Conservation (phyloP, 2,329 filamentous ascomycete genomes). For the Pseudogymnoascus sp. region DNA sequence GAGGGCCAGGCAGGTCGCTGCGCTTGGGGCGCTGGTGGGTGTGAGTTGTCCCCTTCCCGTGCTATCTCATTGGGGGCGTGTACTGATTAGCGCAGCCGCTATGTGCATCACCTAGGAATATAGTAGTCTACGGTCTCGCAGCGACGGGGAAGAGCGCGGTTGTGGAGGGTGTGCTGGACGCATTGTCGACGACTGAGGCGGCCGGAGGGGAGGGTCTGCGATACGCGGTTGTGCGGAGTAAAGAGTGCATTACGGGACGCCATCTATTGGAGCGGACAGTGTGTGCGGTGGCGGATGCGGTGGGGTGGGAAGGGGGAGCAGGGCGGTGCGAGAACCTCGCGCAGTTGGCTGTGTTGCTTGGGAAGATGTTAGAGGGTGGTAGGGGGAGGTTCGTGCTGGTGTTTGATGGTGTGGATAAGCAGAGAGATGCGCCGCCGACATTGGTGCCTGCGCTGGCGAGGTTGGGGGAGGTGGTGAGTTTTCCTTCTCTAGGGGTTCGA, state of each 20-base stretch:
- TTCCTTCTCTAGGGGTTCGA: background rate
- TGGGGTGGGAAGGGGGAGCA: slow-evolving; percentile 42
- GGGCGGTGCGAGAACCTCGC: slow-evolving; percentile 74
- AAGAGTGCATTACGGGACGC: slow-evolving; percentile 70
- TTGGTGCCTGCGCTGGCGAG: slow-evolving; percentile 74
- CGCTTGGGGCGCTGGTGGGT: background rate
- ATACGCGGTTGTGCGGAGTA: slow-evolving; percentile 58
- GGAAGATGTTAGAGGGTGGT: slow-evolving; percentile 45
- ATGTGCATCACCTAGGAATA: slow-evolving; percentile 34
- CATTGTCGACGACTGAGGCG: slow-evolving; percentile 36
- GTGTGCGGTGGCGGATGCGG: slow-evolving; percentile 47
- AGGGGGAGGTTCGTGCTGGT: slow-evolving; percentile 69
- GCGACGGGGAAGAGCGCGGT: slow-evolving; percentile 81
- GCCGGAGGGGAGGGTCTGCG: slow-evolving; percentile 38
- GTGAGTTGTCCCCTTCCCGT: background rate
- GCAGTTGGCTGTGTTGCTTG: slow-evolving; percentile 65
- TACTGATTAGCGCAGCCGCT: background rate
- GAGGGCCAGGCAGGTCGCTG: background rate
- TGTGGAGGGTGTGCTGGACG: slow-evolving; percentile 52
- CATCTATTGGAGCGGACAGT: slow-evolving; percentile 70
- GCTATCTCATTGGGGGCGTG: background rate
- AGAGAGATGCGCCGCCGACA: slow-evolving; percentile 72
- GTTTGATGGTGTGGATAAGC: slow-evolving; percentile 78
- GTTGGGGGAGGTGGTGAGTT: slow-evolving; percentile 68
- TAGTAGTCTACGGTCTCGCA: slow-evolving; percentile 77